phyloP scores from a whole-genome alignment of 1,284 basidiomycete genomes.

The Ganoderma sinense region DNA sequence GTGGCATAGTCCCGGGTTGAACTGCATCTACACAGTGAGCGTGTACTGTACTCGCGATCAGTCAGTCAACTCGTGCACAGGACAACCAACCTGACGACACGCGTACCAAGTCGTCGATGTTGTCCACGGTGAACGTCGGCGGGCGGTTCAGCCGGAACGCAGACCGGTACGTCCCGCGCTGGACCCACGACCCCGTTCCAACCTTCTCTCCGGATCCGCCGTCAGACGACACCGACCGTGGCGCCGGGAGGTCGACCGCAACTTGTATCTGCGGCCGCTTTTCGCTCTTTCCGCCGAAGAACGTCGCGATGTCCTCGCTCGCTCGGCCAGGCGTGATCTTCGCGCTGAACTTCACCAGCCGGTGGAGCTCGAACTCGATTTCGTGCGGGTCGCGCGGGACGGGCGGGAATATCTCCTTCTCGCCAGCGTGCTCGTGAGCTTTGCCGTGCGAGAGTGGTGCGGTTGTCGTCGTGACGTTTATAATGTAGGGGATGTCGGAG shows the following conservation, averaged over 20 bases:
- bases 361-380: slow-evolving; percentile 17
- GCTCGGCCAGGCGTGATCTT: not conserved
- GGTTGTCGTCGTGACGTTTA: slow-evolving; percentile 18
- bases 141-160: slow-evolving; percentile 16
- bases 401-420: slow-evolving; percentile 21
- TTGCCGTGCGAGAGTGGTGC: slow-evolving; percentile 14
- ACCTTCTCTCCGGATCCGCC: not conserved
- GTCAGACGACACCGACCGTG: not conserved
- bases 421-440: slow-evolving; percentile 7
- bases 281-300: slow-evolving; percentile 6
- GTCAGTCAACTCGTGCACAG: not conserved
- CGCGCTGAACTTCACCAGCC: not conserved
- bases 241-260: not conserved
- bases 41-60: slow-evolving; percentile 8
- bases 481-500: slow-evolving; percentile 17
- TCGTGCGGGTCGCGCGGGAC: slow-evolving; percentile 4
- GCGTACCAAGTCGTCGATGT: slow-evolving; percentile 12
- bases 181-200: slow-evolving; percentile 20
- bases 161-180: slow-evolving; percentile 15
- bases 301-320: not conserved
- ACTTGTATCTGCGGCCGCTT: not conserved
- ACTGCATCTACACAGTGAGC: slow-evolving; percentile 19
- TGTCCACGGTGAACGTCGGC: slow-evolving; percentile 16
- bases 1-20: slow-evolving; percentile 22
- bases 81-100: not conserved